Percentiles rank a stretch among this genome's conserved stretches.
phyloP scores from a whole-genome alignment of 2,329 filamentous ascomycete genomes.

The Fusarium fujikuroi region DNA sequence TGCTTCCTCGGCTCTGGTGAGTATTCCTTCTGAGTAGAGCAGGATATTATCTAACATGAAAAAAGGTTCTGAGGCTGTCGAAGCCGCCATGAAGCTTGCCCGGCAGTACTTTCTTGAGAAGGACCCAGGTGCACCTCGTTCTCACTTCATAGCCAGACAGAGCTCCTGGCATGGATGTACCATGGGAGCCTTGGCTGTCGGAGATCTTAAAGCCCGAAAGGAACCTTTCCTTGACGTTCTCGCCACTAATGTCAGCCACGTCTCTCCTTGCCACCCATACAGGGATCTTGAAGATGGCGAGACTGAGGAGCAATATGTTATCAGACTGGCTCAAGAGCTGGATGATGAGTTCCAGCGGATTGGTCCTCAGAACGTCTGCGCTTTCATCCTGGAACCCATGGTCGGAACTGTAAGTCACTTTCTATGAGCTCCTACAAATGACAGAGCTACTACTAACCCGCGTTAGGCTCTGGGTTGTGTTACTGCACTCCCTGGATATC shows the following conservation, averaged over 20 bases:
- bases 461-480: not conserved
- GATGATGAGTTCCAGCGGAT: not conserved
- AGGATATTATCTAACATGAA: accelerated
- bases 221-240: not conserved
- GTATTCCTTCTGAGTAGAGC: not conserved
- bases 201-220: not conserved
- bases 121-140: not conserved
- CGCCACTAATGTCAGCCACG: not conserved
- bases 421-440: accelerated
- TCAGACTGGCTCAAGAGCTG: not conserved
- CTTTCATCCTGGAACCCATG: not conserved
- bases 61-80: not conserved
- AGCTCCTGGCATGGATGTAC: not conserved
- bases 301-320: not conserved
- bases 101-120: not conserved
- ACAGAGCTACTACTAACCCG: accelerated
- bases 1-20: not conserved
- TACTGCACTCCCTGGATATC: not conserved
- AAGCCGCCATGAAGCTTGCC: not conserved
- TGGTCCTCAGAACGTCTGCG: not conserved
- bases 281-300: not conserved
- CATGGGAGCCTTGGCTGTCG: not conserved
- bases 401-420: not conserved
- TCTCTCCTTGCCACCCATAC: not conserved
- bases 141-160: not conserved